These are phyloP conservation scores for Eucalyptus marginata DNA, from an alignment of 345 rosid species.

Conservation along the genomic window DNA sequence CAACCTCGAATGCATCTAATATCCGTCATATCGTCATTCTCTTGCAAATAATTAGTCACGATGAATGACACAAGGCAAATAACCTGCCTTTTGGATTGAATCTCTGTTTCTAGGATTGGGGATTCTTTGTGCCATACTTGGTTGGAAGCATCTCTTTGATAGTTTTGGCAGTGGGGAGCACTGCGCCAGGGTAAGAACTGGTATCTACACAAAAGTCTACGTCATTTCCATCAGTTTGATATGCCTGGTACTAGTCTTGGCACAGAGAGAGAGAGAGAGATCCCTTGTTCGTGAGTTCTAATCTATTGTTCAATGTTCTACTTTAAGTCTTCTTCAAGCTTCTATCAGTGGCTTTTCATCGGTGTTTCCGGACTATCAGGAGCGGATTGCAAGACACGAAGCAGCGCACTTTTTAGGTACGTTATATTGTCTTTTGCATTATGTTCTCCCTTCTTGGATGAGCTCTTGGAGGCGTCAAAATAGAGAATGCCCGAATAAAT, in stretches of 20 bases:
- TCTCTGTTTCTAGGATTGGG: constrained; percentile 67
- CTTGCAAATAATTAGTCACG: background rate
- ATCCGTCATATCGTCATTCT: background rate
- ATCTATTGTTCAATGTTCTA: background rate
- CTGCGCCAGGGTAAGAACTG: constrained; percentile 66
- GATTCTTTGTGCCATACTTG: constrained; percentile 89
- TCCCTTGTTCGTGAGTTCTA: background rate
- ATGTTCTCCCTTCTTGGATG: background rate
- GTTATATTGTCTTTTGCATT: background rate
- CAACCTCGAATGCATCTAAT: background rate
- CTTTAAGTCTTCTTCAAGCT: constrained; percentile 75
- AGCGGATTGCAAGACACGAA: constrained; percentile 76
- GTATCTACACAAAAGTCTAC: background rate
- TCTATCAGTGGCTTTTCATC: constrained; percentile 70
- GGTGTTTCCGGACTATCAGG: constrained; percentile 81
- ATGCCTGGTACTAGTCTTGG: background rate
- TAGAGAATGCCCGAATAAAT: background rate
- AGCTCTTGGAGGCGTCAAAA: background rate
- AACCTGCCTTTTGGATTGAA: background rate
- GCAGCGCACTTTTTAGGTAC: constrained; percentile 90
- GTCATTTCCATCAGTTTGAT: background rate
- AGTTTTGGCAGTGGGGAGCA: constrained; percentile 81
- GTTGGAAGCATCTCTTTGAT: constrained; percentile 82
- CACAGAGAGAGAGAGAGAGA: background rate
- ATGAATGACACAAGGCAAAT: background rate